phyloP scores from a whole-genome alignment of 139 green algal species.

The Deuterostichococcus epilithicus region DNA sequence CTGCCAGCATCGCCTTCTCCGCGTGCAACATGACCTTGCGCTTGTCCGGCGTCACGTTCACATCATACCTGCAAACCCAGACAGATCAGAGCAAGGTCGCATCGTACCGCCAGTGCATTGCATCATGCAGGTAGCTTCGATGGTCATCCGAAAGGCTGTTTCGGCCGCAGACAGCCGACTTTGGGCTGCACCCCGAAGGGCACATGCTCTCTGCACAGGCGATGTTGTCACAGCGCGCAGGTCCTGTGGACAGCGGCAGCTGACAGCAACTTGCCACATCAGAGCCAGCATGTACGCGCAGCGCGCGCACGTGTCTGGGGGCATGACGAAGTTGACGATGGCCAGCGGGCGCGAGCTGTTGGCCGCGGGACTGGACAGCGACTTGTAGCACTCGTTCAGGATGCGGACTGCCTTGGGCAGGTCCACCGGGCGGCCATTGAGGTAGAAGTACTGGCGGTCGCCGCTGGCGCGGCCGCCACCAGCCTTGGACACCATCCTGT shows the following conservation, averaged over 20 bases:
- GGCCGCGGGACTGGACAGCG: constrained; percentile 29
- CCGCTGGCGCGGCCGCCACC: constrained; percentile 26
- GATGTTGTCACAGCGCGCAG: no score
- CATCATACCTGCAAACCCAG: constrained; percentile 56
- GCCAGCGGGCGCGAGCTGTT: constrained; percentile 49
- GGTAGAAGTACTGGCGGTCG: constrained; percentile 87
- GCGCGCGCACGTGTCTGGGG: constrained; percentile 27
- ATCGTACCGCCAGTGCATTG: no score
- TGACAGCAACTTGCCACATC: not conserved
- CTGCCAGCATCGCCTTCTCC: constrained; percentile 47
- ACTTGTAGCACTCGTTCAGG: constrained; percentile 73
- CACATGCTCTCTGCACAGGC: no score
- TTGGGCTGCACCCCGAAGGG: no score
- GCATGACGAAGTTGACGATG: constrained; percentile 66
- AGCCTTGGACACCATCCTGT: not conserved
- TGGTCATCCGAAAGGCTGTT: no score
- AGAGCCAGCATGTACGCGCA: not conserved
- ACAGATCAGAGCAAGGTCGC: no score
- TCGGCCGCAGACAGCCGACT: no score
- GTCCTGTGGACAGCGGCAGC: not conserved
- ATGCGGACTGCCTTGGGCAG: constrained; percentile 54
- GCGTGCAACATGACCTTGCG: constrained; percentile 73
- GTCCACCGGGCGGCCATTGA: constrained; percentile 93
- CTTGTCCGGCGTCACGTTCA: constrained; percentile 98
- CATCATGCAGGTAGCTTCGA: no score